These are phyloP conservation scores for Lactuca saligna DNA, from an alignment of 129 eudicot genomes.

Conservation along the genomic window DNA sequence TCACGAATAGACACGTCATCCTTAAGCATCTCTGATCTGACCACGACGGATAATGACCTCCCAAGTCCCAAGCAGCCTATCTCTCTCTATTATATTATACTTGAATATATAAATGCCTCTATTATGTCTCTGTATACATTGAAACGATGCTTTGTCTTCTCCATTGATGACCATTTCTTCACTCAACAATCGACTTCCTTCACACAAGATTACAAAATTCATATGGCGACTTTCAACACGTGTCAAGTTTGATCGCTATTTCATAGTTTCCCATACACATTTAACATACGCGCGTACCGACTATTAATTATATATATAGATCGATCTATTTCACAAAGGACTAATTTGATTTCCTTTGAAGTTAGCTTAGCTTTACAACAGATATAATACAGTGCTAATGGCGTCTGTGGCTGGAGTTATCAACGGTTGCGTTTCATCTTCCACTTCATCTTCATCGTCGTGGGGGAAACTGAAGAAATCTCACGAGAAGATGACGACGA, in stretches of 20 bases:
- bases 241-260: slow-evolving; percentile 12
- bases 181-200: slow-evolving; percentile 25
- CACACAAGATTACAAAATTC: slow-evolving; percentile 4
- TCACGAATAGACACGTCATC: slow-evolving; percentile 17
- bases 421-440: slow-evolving; percentile 15
- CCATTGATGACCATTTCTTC: slow-evolving; percentile 28
- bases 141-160: slow-evolving; percentile 17
- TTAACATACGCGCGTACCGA: slow-evolving; percentile 1
- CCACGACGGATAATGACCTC: slow-evolving; percentile 22
- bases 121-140: not conserved
- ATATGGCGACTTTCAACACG: slow-evolving; percentile 8
- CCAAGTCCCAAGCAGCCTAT: slow-evolving; percentile 16
- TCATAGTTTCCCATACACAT: not conserved
- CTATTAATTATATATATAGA: not conserved
- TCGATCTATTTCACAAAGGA: not conserved
- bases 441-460: slow-evolving; percentile 22
- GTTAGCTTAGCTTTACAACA: not conserved
- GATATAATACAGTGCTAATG: slow-evolving; percentile 19
- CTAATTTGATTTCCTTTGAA: slow-evolving; percentile 4
- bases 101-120: not conserved
- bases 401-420: slow-evolving; percentile 32
- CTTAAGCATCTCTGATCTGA: slow-evolving; percentile 8
- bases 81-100: not conserved
- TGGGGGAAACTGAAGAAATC: slow-evolving; percentile 1
- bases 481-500: slow-evolving; percentile 17